Evolutionary conservation across 257 asterid genomes (phyloP), one percentile per base, ranked within the genome.

Genomic region (Nicotiana tomentosiformis): DNA sequence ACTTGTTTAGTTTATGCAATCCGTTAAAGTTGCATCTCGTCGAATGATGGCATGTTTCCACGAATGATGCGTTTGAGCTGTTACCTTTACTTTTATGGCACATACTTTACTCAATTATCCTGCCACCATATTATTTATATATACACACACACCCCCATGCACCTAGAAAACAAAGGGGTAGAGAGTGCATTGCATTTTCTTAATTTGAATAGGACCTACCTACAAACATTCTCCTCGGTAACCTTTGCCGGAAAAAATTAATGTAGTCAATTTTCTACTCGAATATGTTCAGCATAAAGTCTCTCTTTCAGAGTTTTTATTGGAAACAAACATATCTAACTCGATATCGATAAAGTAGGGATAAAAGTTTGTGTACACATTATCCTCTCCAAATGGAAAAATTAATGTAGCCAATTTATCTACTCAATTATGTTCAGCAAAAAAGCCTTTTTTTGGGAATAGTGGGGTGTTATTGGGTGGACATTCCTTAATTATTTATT

Each of bases 1-100:
- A 72, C 29, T 51, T 26, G 20, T 76, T 76, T 51, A 30, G 7
- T 7, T 76, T 72, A 10, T 51, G 65, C 46, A 76, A 76, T 29
- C 80, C 29, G 29, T 51, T 49, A 74, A 49, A 23, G 80, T 7
- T 23, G 61, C 78, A 43, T 46, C 51, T 14, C 16, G 79, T 74
- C 3, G 79, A 74, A 76, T 76, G 80, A 76, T 76, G 46, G 46
- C 65, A 76, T 76, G 80, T 76, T 26, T 76, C 29, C 20, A 51
- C 29, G 80, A 51, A 76, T 76, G 17, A 51, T 51, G 65, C 32
- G 64, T 26, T 74, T 51, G 64, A 74, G 64, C 62, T 49, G 62
- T 26, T 74, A 14, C 26, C 80, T 74, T 49, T 26, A 51, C 80
- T 29, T 51, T 76, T 76, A 23, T 51, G 46, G 30, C 64, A 26